Evolutionary conservation across 2,329 filamentous ascomycete species (phyloP), one percentile per base, ranked within the genome.

Genomic region (Diaporthe vaccinii): DNA sequence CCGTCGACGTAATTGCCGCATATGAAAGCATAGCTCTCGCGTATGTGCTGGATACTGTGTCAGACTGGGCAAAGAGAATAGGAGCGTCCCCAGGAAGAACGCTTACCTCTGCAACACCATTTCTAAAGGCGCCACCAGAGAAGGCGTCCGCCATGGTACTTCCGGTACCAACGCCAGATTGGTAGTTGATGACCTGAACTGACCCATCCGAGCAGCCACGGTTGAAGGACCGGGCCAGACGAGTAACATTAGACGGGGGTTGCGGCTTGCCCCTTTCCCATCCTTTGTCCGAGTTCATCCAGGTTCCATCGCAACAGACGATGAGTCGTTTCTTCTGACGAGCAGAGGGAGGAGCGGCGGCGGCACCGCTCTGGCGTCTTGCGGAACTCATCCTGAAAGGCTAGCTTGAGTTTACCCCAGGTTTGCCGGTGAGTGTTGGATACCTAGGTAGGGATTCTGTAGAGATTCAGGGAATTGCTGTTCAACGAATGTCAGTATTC

Each of bases 21-120:
- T 2, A 92, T 83, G 79, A 92, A 93, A 6, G 88, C 86, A 79
- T 93, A 93, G 1, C 90, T 89, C 80, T 92, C 91, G 17, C 90
- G 87, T 72, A 93, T 87, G 74, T 93, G 78, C 79, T 81, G n/a
- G 5, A 12, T n/a, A 8, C 2, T 74, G 36, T 22, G 41, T 78
- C 39, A 74, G 72, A 28, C 28, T 0, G 14, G 9, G 9, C 4
- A 25, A 9, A 36, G 49, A 28, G 22, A 12, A 31, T 17, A 7
- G n/a, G 14, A 2, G 39, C 3, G 34, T 7, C 9, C 15, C 22
- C 39, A 14, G 46, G 41, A 31, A 7, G 4, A 22, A 0, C 25
- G 4, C 84, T 72, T 75, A 88, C 87, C 82, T 90, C 89, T 36
- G 86, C 84, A 57, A 91, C 86, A 1, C 90, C 89, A 22, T 85